A percentile compares a stretch with the other conserved stretches of the same genome.
Evolutionary conservation across 768 basidiomycete genomes (phyloP).

Genomic region (Coprinopsis marcescibilis): DNA sequence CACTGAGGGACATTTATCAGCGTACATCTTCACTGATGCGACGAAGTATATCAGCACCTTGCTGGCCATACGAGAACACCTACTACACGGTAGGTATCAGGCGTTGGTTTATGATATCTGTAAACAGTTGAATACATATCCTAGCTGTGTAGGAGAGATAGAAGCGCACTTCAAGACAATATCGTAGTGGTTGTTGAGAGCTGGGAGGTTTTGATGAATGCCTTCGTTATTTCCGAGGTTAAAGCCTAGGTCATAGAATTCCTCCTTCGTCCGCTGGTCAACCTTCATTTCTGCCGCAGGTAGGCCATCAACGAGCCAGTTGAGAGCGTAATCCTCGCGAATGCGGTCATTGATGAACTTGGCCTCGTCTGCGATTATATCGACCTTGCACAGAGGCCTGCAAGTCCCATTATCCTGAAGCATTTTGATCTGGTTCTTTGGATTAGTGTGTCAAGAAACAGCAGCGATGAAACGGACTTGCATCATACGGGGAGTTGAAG

Average conservation of each 20-base stretch:
- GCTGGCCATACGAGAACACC: conserved; percentile 82
- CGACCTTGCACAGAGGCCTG: conserved; percentile 59
- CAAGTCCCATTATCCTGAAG: conserved; percentile 71
- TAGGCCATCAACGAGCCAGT: conserved; percentile 92
- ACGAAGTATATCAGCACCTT: conserved; percentile 25
- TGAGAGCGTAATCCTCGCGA: conserved; percentile 86
- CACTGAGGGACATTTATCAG: conserved; percentile 32
- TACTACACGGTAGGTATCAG: conserved; percentile 77
- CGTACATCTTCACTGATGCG: not conserved
- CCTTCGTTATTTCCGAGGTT: conserved; percentile 79
- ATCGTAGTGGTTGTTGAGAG: conserved; percentile 91
- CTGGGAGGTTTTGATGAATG: conserved; percentile 50
- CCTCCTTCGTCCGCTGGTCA: conserved; percentile 71
- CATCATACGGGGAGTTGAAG: conserved; percentile 84
- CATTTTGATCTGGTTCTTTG: conserved; percentile 84
- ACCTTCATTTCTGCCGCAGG: conserved; percentile 91
- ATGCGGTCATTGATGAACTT: conserved; percentile 91
- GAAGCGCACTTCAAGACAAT: conserved; percentile 61
- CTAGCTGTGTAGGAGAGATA: not conserved
- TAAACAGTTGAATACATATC: conserved; percentile 2
- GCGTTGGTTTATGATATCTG: conserved; percentile 76
- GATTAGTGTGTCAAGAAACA: conserved; percentile 10
- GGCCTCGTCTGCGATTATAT: conserved; percentile 65
- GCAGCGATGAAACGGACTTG: conserved; percentile 29
- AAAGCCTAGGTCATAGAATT: conserved; percentile 93